A percentile compares a stretch with the other conserved stretches of the same genome.
These are phyloP conservation scores for Mortierella sp. DNA, from an alignment of 371 early-diverging fungal species.

Conservation along the genomic window DNA sequence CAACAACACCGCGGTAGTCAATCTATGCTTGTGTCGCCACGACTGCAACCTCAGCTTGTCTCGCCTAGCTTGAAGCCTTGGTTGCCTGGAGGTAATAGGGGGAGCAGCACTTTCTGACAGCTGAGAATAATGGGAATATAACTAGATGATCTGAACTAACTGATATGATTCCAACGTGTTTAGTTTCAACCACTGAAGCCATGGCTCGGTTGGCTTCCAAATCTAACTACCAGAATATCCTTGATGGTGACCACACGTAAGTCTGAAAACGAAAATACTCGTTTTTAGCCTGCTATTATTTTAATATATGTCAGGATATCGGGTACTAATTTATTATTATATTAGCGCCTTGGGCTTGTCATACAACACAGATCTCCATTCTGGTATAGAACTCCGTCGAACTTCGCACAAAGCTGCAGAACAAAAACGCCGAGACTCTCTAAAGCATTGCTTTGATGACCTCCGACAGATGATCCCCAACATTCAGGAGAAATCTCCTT, in stretches of 20 bases:
- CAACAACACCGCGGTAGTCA: constrained; percentile 35
- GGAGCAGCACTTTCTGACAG: background rate
- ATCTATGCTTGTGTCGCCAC: constrained; percentile 30
- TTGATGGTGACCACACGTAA: constrained; percentile 83
- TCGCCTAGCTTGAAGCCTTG: constrained; percentile 62
- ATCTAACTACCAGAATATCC: constrained; percentile 89
- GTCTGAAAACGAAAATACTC: background rate
- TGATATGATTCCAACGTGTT: background rate
- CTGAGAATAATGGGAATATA: no score
- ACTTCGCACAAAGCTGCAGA: constrained; percentile 94
- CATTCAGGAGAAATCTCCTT: constrained; percentile 74
- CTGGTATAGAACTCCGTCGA: constrained; percentile 80
- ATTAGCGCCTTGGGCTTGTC: constrained; percentile 73
- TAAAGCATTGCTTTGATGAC: constrained; percentile 90
- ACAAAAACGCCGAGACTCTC: constrained; percentile 91
- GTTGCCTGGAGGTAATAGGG: constrained; percentile 48
- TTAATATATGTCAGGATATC: background rate
- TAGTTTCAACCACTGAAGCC: constrained; percentile 38
- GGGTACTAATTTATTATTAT: background rate
- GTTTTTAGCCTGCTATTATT: background rate
- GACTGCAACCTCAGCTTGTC: constrained; percentile 34
- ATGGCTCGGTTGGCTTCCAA: constrained; percentile 75
- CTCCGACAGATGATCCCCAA: constrained; percentile 79
- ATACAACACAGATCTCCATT: constrained; percentile 80
- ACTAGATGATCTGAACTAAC: no score